phyloP scores from a whole-genome alignment of 2,329 filamentous ascomycete genomes.

The Aspergillus pseudoglaucus region DNA sequence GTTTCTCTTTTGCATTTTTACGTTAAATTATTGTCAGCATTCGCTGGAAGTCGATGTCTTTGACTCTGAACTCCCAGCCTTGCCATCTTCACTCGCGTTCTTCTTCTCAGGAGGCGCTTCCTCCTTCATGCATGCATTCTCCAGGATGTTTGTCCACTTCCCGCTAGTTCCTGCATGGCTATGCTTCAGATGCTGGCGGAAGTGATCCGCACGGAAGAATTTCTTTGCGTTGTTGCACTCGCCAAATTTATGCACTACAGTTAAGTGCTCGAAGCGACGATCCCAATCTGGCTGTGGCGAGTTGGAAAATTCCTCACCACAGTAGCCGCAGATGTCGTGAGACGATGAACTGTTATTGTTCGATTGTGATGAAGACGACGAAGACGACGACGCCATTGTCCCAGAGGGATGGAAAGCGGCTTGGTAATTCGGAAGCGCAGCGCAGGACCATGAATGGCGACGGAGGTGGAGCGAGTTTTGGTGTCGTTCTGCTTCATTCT shows the following conservation, averaged over 20 bases:
- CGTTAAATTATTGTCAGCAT: conserved; percentile 16
- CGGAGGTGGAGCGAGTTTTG: conserved; percentile 91
- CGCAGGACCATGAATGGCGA: conserved; percentile 94
- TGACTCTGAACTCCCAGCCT: conserved; percentile 4
- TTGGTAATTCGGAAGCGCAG: conserved; percentile 67
- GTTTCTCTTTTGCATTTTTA: neutral
- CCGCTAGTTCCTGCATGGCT: conserved; percentile 93
- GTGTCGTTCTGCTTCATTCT: conserved; percentile 94
- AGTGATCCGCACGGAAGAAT: conserved; percentile 95
- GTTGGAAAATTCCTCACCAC: conserved; percentile 82
- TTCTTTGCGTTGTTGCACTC: conserved; percentile 99
- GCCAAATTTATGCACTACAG: conserved; percentile 88
- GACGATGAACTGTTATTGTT: conserved; percentile 27
- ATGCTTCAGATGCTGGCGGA: conserved; percentile 95
- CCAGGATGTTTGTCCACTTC: conserved; percentile 98
- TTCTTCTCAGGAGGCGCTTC: conserved; percentile 45
- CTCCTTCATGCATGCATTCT: conserved; percentile 94
- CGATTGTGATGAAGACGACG: conserved; percentile 33
- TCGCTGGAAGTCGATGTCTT: conserved; percentile 13
- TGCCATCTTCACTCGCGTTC: conserved; percentile 6
- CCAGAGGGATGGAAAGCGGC: conserved; percentile 69
- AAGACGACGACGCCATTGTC: conserved; percentile 40
- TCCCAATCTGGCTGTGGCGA: conserved; percentile 78
- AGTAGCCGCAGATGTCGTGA: conserved; percentile 83
- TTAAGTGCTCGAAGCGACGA: conserved; percentile 74